A percentile compares a stretch with the other conserved stretches of the same genome.
Evolutionary conservation across 2,329 filamentous ascomycete species (phyloP).

Genomic region (Fusarium luffae): DNA sequence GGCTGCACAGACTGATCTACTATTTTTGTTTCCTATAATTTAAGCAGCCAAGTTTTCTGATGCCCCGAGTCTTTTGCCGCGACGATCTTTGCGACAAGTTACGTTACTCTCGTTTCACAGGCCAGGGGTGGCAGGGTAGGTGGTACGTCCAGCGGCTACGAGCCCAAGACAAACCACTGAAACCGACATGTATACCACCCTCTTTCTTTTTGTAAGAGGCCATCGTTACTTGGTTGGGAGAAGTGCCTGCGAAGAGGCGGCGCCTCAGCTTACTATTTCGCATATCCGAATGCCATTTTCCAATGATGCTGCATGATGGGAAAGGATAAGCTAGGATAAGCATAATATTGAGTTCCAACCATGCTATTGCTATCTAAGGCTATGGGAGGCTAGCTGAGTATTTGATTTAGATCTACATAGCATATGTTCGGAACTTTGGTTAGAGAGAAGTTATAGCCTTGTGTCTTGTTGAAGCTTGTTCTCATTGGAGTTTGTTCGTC

Average conservation of each 20-base stretch:
- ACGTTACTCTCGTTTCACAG: conserved; percentile 42
- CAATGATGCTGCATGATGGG: background rate
- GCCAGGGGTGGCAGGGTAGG: conserved; percentile 27
- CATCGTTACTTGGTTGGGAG: conserved; percentile 8
- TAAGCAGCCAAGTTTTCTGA: background rate
- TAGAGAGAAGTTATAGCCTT: background rate
- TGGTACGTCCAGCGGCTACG: conserved; percentile 28
- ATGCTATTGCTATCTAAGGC: background rate
- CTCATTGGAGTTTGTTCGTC: background rate
- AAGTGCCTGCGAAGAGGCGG: background rate
- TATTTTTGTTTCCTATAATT: background rate
- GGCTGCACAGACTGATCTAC: background rate
- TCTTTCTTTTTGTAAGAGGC: conserved; percentile 16
- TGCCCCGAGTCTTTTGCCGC: conserved; percentile 1
- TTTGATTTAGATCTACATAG: background rate
- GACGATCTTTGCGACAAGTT: conserved; percentile 40
- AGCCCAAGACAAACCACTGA: conserved; percentile 20
- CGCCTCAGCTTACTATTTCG: conserved; percentile 15
- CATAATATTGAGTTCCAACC: background rate
- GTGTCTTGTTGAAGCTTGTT: background rate
- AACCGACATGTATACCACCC: conserved; percentile 5
- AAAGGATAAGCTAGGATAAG: background rate
- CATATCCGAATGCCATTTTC: background rate
- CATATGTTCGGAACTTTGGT: background rate
- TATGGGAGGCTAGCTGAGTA: background rate